Evolutionary conservation across 2,329 filamentous ascomycete genomes (phyloP).

Genomic region (Trichoderma pleuroti): DNA sequence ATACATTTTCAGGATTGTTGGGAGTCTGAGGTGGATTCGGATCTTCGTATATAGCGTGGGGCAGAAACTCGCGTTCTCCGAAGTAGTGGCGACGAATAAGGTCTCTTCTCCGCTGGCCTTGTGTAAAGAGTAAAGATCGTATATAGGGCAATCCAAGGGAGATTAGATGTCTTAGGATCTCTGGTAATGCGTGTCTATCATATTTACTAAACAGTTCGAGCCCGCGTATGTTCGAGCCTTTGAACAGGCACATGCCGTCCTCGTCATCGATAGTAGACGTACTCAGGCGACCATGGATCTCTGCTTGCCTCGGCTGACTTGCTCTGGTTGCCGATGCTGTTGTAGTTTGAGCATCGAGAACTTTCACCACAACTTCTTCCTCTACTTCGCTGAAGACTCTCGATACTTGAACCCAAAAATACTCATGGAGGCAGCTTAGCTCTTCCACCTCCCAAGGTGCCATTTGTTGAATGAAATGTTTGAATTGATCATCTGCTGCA

Average conservation of each 20-base stretch:
- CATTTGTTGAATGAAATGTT: background rate
- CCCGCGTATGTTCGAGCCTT: background rate
- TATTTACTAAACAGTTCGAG: background rate
- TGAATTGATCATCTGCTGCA: background rate
- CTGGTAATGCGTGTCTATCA: background rate
- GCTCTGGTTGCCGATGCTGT: background rate
- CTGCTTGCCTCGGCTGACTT: background rate
- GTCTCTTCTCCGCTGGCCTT: background rate
- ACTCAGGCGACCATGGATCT: background rate
- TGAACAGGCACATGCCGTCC: background rate
- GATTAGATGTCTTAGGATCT: background rate
- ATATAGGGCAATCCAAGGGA: background rate
- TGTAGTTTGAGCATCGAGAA: background rate
- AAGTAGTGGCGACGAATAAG: background rate
- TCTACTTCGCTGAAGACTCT: background rate
- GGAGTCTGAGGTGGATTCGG: background rate
- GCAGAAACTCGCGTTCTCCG: background rate
- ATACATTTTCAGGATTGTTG: background rate
- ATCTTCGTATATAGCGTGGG: background rate
- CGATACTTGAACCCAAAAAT: background rate
- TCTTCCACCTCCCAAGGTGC: background rate
- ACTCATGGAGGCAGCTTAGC: background rate
- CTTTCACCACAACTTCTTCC: background rate
- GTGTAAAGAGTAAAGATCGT: background rate
- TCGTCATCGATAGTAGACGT: background rate